These are phyloP conservation scores for Raphanus raphanistrum DNA, from an alignment of 345 rosid genomes.

Conservation along the genomic window DNA sequence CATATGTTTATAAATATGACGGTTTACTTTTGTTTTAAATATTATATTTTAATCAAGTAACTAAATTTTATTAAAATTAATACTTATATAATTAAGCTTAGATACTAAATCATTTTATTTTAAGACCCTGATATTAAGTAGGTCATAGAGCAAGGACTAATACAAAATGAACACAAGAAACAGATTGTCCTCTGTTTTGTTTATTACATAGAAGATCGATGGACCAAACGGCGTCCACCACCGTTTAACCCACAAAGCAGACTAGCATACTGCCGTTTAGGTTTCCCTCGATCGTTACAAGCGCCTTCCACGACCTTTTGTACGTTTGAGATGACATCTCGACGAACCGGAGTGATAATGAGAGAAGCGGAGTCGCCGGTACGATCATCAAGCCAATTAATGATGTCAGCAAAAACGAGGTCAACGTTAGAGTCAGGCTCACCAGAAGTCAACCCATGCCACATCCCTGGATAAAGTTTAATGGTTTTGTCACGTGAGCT, in stretches of 20 bases:
- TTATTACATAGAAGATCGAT: constrained; percentile 62
- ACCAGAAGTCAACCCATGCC: constrained; percentile 86
- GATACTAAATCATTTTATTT: not conserved
- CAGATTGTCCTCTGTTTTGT: constrained; percentile 6
- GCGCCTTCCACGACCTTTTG: constrained; percentile 16
- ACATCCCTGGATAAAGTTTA: constrained; percentile 85
- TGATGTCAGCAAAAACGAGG: constrained; percentile 70
- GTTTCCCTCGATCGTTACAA: not conserved
- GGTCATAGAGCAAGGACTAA: not conserved
- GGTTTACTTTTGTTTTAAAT: no score
- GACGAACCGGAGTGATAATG: constrained; percentile 34
- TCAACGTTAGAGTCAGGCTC: constrained; percentile 75
- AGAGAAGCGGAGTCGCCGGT: constrained; percentile 26
- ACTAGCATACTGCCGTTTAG: constrained; percentile 27
- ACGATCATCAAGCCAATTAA: constrained; percentile 68
- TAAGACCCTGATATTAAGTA: not conserved
- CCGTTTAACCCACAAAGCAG: constrained; percentile 62
- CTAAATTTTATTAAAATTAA: not conserved
- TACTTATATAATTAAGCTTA: not conserved
- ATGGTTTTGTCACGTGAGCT: constrained; percentile 82
- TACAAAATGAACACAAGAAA: not conserved
- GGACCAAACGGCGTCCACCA: constrained; percentile 49
- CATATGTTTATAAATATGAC: no score
- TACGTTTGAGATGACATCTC: constrained; percentile 6
- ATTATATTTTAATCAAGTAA: not conserved